Evolutionary conservation across 2,329 filamentous ascomycete genomes (phyloP), one percentile per base, ranked within the genome.

Genomic region (Cytospora mali): DNA sequence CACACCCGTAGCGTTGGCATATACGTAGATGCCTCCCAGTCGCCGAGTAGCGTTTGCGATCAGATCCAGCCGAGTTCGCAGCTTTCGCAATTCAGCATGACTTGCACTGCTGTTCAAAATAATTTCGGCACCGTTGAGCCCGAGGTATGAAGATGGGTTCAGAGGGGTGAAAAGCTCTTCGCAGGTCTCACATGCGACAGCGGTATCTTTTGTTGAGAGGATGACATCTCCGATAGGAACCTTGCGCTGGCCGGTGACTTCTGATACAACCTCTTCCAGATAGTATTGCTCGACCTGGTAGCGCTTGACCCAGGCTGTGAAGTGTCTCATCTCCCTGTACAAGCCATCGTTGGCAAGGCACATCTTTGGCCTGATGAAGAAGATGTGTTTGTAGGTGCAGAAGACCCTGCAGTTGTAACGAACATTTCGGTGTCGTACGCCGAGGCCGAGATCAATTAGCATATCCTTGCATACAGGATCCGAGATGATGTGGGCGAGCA

Each of bases 1-100:
- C 18, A 70, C 64, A 60, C 73, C 73, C 7, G 69, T 71, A 4
- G 70, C 69, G 33, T 78, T 78, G 6, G 75, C 69, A 53, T 78
- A 78, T 0, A 81, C 72, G 67, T 88, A 87, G 11, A 87, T 76
- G 27, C 85, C 85, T 4, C 85, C 85, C 25, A 76, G 78, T 69
- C 88, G 88, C 9, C 81, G 77, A 0, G 89, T 92, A 0, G 86
- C 87, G 68, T 90, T 83, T 1, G 79, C 77, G 59, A 92, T 92
- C 6, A 93, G 75, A 6, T 85, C 81, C 29, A 92, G 76, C 2
- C 88, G 77, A 0, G 79, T 84, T 62, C 88, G 76, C 0, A 92
- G 81, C 72, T 92, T 92, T 21, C 87, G 79, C 10, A 92, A 75
- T 68, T 87, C 83, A 21, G 71, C 70, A n/a, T 76, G 74, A 13